These are phyloP conservation scores for Volvox reticuliferus DNA, from an alignment of 139 green algal species.

Conservation along the genomic window DNA sequence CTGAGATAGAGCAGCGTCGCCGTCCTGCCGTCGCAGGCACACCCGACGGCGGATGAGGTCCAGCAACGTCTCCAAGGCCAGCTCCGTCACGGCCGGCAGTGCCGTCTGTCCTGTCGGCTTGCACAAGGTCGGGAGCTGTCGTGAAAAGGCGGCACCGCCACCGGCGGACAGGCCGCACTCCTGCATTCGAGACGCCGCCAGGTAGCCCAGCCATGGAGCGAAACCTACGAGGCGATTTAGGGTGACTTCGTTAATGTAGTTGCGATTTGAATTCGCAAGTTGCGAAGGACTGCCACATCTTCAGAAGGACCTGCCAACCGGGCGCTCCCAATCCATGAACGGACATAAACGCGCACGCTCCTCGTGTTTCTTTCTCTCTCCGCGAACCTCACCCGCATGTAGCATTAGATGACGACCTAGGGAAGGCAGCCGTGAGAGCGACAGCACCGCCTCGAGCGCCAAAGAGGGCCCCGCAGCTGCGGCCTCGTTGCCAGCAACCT, in stretches of 20 bases:
- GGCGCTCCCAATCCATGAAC: neutral
- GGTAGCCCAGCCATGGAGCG: slow-evolving; percentile 42
- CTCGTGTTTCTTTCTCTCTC: no score
- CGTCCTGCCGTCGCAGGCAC: slow-evolving; percentile 27
- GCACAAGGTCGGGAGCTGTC: neutral
- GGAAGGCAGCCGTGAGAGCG: neutral
- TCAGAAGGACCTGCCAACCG: no score
- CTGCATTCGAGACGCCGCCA: neutral
- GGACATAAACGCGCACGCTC: no score
- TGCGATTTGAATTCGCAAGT: no score
- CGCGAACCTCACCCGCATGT: neutral
- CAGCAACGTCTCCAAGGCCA: neutral
- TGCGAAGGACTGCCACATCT: no score
- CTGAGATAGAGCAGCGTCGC: slow-evolving; percentile 17
- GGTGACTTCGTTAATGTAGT: no score
- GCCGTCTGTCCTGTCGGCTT: neutral
- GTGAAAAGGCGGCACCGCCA: neutral
- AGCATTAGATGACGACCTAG: neutral
- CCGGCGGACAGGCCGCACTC: neutral
- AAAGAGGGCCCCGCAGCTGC: neutral
- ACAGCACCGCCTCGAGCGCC: neutral
- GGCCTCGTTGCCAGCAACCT: neutral
- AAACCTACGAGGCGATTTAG: slow-evolving; percentile 16
- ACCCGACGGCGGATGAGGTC: neutral
- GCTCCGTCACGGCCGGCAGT: neutral